phyloP scores from a whole-genome alignment of 2,329 filamentous ascomycete species.

The Exophiala sp. region DNA sequence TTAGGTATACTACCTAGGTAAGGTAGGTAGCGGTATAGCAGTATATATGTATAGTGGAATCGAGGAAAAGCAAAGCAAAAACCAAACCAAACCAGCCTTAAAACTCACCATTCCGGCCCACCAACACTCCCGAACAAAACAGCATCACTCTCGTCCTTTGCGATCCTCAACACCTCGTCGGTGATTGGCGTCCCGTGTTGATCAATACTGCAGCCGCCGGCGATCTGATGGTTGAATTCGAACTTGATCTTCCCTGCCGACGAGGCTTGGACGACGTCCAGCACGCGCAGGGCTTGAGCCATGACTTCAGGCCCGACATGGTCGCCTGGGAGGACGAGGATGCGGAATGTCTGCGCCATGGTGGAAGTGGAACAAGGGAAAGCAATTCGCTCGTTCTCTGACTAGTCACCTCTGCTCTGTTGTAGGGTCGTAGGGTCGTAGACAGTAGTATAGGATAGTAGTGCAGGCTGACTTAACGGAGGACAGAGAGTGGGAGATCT shows the following conservation, averaged over 20 bases:
- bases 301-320: constrained; percentile 66
- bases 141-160: constrained; percentile 55
- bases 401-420: neutral
- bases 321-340: constrained; percentile 62
- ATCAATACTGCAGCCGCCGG: constrained; percentile 62
- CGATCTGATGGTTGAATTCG: constrained; percentile 58
- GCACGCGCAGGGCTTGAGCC: constrained; percentile 55
- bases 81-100: too few species aligned
- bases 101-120: constrained; percentile 59
- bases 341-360: constrained; percentile 30
- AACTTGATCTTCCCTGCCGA: constrained; percentile 54
- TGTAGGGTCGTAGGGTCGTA: too few species aligned
- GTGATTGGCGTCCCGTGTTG: constrained; percentile 60
- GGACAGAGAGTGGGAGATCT: too few species aligned
- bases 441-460: too few species aligned
- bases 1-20: too few species aligned
- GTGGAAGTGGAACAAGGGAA: neutral
- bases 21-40: too few species aligned
- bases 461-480: too few species aligned
- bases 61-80: neutral
- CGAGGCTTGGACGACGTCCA: constrained; percentile 43
- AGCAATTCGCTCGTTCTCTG: neutral
- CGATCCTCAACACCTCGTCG: constrained; percentile 52
- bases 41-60: too few species aligned
- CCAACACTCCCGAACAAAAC: constrained; percentile 65